These are phyloP conservation scores for Teunomyces atbi DNA, from an alignment of 805 yeast species.

Conservation along the genomic window DNA sequence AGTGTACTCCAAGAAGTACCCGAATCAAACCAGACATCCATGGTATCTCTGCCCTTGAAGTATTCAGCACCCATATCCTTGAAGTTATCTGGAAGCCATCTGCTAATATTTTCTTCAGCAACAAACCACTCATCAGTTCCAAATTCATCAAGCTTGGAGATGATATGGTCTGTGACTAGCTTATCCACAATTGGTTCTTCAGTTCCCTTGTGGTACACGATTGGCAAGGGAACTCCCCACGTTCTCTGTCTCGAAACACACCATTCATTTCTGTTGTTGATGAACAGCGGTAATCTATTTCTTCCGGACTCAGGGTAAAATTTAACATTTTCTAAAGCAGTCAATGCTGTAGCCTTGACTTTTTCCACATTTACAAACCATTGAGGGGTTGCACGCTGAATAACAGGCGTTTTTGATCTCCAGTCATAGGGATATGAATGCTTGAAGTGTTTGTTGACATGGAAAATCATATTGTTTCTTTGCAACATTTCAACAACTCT, in stretches of 20 bases:
- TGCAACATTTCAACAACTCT: constrained; percentile 56
- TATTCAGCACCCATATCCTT: constrained; percentile 43
- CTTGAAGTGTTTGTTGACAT: constrained; percentile 48
- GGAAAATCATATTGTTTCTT: constrained; percentile 44
- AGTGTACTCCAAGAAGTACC: constrained; percentile 87
- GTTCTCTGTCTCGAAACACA: constrained; percentile 93
- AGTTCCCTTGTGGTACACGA: constrained; percentile 55
- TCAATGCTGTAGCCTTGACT: constrained; percentile 61
- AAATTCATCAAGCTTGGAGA: constrained; percentile 48
- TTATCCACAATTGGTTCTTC: constrained; percentile 64
- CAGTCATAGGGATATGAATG: constrained; percentile 97
- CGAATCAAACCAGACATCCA: constrained; percentile 99
- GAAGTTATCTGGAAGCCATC: constrained; percentile 71
- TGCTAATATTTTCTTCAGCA: constrained; percentile 45
- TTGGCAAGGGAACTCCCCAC: constrained; percentile 99
- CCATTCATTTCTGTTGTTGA: constrained; percentile 86
- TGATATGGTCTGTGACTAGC: constrained; percentile 55
- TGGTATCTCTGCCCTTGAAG: constrained; percentile 78
- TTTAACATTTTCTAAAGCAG: constrained; percentile 58
- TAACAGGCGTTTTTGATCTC: constrained; percentile 95
- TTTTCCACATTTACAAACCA: constrained; percentile 89
- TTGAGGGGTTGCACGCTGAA: constrained; percentile 92
- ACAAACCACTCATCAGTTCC: constrained; percentile 86
- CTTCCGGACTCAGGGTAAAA: constrained; percentile 76
- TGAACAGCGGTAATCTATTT: constrained; percentile 69